phyloP scores from a whole-genome alignment of 805 yeast genomes.

The Lipomyces sp. region DNA sequence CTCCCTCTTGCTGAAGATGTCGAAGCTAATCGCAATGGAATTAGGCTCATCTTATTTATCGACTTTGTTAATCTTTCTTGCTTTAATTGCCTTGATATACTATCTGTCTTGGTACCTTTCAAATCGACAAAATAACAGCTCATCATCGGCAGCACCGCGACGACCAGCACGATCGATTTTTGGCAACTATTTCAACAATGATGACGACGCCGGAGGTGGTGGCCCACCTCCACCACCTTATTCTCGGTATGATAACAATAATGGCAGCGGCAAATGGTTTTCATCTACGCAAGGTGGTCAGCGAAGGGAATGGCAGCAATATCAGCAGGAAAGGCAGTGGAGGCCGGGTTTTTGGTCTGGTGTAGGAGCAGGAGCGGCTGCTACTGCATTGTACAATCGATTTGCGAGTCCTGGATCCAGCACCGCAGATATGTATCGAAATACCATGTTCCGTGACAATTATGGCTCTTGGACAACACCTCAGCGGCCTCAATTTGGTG shows the following conservation, averaged over 20 bases:
- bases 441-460: slow-evolving; percentile 10
- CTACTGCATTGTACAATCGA: slow-evolving; percentile 18
- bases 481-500: background rate
- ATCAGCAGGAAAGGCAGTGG: slow-evolving; percentile 24
- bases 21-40: background rate
- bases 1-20: background rate
- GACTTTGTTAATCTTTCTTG: slow-evolving; percentile 4
- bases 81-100: background rate
- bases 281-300: slow-evolving; percentile 21
- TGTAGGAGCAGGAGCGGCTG: slow-evolving; percentile 31
- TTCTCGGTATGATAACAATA: slow-evolving; percentile 14
- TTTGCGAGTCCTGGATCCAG: slow-evolving; percentile 10
- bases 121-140: background rate
- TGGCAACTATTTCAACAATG: slow-evolving; percentile 7
- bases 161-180: background rate
- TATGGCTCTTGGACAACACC: background rate
- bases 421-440: slow-evolving; percentile 14
- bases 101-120: background rate
- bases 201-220: slow-evolving; percentile 6
- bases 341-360: slow-evolving; percentile 37
- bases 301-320: slow-evolving; percentile 18
- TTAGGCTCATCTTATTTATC: slow-evolving; percentile 3
- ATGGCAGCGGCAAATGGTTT: slow-evolving; percentile 23
- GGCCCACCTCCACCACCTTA: slow-evolving; percentile 35
- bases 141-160: background rate